Percentiles rank a stretch among this genome's conserved stretches.
phyloP scores from a whole-genome alignment of 331 rosid genomes.

The Malus hybrid region DNA sequence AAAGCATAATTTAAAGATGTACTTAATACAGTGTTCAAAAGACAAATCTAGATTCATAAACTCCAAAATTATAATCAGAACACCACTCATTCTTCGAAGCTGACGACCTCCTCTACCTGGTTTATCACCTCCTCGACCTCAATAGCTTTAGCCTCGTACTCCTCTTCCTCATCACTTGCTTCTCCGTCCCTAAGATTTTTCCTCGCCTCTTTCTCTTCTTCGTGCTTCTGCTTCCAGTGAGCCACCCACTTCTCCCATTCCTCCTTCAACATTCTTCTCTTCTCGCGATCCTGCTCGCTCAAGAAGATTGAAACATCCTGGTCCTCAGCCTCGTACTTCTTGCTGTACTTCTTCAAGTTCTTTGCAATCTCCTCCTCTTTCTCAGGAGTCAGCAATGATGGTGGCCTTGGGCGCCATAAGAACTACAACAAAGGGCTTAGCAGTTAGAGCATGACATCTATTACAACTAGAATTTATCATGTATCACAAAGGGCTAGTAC shows the following conservation, averaged over 20 bases:
- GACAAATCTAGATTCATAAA: background rate
- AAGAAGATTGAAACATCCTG: constrained; percentile 66
- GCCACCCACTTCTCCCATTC: constrained; percentile 78
- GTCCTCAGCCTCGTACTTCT: constrained; percentile 82
- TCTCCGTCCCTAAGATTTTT: constrained; percentile 69
- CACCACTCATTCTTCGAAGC: constrained; percentile 13
- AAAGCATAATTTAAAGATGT: background rate
- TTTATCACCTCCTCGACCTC: constrained; percentile 62
- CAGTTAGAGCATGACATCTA: background rate
- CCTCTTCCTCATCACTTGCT: constrained; percentile 83
- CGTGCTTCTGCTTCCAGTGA: constrained; percentile 63
- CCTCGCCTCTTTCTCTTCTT: constrained; percentile 48
- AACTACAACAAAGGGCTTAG: constrained; percentile 27
- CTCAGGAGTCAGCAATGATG: constrained; percentile 62
- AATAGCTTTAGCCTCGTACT: constrained; percentile 74
- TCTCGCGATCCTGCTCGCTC: constrained; percentile 85
- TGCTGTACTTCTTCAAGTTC: constrained; percentile 83
- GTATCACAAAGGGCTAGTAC: background rate
- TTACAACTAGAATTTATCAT: background rate
- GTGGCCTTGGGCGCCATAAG: constrained; percentile 86
- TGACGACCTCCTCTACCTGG: constrained; percentile 45
- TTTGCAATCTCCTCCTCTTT: constrained; percentile 83
- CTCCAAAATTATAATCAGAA: background rate
- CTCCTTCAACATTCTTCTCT: constrained; percentile 58
- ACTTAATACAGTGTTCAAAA: background rate